Percentiles rank a stretch among this genome's conserved stretches.
These are phyloP conservation scores for Colletotrichum cuscutae DNA, from an alignment of 2,329 filamentous ascomycete genomes.

Conservation along the genomic window DNA sequence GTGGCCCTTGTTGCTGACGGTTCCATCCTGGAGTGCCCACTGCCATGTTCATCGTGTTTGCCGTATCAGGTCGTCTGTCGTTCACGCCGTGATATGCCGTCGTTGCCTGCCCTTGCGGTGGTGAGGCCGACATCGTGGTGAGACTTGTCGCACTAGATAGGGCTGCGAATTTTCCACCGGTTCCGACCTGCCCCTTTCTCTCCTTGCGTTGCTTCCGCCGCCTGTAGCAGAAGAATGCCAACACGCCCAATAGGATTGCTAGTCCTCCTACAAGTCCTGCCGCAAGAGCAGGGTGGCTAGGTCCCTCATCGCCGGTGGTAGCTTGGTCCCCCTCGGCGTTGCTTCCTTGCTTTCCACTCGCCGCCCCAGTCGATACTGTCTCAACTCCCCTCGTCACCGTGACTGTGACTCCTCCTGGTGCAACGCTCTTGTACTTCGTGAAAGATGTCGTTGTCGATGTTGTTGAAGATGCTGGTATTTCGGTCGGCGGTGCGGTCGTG, in stretches of 20 bases:
- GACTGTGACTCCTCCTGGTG: conserved; percentile 23
- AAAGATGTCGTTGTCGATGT: background rate
- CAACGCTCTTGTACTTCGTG: conserved; percentile 30
- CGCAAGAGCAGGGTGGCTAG: background rate
- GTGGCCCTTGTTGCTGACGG: conserved; percentile 9
- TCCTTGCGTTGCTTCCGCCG: conserved; percentile 17
- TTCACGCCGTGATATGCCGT: conserved; percentile 14
- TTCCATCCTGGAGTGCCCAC: conserved; percentile 2
- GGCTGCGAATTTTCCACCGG: conserved; percentile 23
- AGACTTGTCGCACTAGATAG: conserved; percentile 32
- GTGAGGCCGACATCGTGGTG: conserved; percentile 24
- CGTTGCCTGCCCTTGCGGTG: conserved; percentile 8
- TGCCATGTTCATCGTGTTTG: conserved; percentile 11
- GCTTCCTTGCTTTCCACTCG: background rate
- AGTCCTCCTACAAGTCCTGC: conserved; percentile 11
- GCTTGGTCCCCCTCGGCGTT: background rate
- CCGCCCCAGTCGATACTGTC: conserved; percentile 12
- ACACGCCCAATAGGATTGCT: background rate
- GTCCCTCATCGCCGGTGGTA: background rate
- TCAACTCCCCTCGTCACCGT: conserved; percentile 25
- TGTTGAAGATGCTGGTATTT: background rate
- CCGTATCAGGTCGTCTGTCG: background rate
- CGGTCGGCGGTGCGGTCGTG: background rate
- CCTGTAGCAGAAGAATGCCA: conserved; percentile 27
- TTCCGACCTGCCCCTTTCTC: background rate